A percentile compares a stretch with the other conserved stretches of the same genome.
These are phyloP conservation scores for Boletus patriciae DNA, from an alignment of 768 basidiomycete species.

Conservation along the genomic window DNA sequence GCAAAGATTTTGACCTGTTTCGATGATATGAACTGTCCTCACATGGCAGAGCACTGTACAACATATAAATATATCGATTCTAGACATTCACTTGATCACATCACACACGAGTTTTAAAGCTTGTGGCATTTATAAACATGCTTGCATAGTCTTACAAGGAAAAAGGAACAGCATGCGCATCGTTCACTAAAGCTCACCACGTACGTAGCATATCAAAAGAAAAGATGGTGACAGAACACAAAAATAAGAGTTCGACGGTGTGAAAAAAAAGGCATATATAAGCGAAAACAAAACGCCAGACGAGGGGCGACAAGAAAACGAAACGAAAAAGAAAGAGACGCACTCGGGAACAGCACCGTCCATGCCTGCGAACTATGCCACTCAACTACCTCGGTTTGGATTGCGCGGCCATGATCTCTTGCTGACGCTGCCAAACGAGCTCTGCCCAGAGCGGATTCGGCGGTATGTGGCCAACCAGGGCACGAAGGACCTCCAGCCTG, in stretches of 20 bases:
- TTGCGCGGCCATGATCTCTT: slow-evolving; percentile 37
- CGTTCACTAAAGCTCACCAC: slow-evolving; percentile 1
- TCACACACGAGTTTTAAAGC: neutral
- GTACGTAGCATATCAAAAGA: slow-evolving; percentile 20
- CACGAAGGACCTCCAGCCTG: slow-evolving; percentile 85
- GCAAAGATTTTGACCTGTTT: no score
- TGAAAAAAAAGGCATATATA: neutral
- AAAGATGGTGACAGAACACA: neutral
- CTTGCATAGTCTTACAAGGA: slow-evolving; percentile 22
- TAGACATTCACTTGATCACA: neutral
- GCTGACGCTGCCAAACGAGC: slow-evolving; percentile 80
- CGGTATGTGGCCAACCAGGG: slow-evolving; percentile 86
- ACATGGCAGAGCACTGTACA: no score
- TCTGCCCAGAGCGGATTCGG: slow-evolving; percentile 94
- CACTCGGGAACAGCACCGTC: neutral
- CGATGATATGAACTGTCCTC: no score
- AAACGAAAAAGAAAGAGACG: neutral
- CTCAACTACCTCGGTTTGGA: neutral
- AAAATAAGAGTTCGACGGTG: slow-evolving; percentile 2
- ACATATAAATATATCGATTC: neutral
- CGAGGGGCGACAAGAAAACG: slow-evolving; percentile 10
- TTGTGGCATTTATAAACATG: slow-evolving; percentile 20
- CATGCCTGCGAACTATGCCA: neutral
- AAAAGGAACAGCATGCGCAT: slow-evolving; percentile 14
- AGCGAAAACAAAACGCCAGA: slow-evolving; percentile 13